These are phyloP conservation scores for Polytrichum formosum DNA, from an alignment of 225 moss, liverwort and hornwort genomes.

Conservation along the genomic window DNA sequence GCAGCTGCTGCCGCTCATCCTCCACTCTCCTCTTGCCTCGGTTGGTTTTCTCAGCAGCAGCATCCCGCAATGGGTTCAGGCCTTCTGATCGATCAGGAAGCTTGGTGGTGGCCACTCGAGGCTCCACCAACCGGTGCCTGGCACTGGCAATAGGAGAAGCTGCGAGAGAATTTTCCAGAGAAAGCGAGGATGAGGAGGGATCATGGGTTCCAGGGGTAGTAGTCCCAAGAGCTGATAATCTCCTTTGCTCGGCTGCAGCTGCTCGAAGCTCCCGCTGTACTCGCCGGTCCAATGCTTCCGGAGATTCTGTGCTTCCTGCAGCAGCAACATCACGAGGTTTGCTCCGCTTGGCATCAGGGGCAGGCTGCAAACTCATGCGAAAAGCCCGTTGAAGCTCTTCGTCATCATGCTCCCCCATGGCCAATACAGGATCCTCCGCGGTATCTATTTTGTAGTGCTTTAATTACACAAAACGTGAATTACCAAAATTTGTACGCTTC, in stretches of 20 bases:
- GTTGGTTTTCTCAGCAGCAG: constrained; percentile 60
- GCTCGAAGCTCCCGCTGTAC: constrained; percentile 92
- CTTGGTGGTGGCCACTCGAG: constrained; percentile 33
- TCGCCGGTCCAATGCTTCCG: constrained; percentile 78
- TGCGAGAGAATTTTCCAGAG: constrained; percentile 31
- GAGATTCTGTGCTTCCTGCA: constrained; percentile 55
- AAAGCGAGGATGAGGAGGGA: constrained; percentile 32
- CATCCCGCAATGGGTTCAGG: constrained; percentile 45
- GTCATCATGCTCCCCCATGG: constrained; percentile 99
- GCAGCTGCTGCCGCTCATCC: constrained; percentile 77
- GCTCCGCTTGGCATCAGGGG: constrained; percentile 98
- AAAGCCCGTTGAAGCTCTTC: constrained; percentile 99
- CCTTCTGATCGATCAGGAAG: constrained; percentile 53
- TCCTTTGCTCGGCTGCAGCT: constrained; percentile 90
- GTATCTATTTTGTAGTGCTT: constrained; percentile 43
- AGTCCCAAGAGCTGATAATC: constrained; percentile 51
- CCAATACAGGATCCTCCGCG: constrained; percentile 45
- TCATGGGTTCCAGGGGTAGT: constrained; percentile 19
- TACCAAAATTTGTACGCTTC: no score
- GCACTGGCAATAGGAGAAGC: constrained; percentile 37
- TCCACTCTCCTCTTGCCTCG: constrained; percentile 94
- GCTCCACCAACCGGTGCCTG: constrained; percentile 18
- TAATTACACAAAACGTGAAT: neutral
- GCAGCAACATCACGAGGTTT: constrained; percentile 85
- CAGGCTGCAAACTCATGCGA: constrained; percentile 98